Evolutionary conservation across 2,329 filamentous ascomycete genomes (phyloP).

Genomic region (Fusarium liriodendri): DNA sequence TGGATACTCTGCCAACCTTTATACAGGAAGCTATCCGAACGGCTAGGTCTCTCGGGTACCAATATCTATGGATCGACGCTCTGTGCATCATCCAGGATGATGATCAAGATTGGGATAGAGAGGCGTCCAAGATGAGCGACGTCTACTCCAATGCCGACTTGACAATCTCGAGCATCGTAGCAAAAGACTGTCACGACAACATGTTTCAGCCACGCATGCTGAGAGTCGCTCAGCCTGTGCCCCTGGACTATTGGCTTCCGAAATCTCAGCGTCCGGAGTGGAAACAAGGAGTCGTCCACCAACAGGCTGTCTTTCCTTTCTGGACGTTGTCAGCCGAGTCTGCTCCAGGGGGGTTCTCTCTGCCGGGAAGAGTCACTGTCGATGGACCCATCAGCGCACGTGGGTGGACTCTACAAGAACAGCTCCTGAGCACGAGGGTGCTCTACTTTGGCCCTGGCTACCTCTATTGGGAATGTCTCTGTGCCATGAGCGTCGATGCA

Average conservation of each 20-base stretch:
- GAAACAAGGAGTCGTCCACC: neutral
- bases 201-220: neutral
- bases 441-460: neutral
- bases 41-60: neutral
- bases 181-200: neutral
- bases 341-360: neutral
- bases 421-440: neutral
- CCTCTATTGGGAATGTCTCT: neutral
- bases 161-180: neutral
- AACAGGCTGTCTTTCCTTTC: neutral
- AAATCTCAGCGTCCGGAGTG: neutral
- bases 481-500: neutral
- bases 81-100: neutral
- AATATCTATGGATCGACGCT: neutral
- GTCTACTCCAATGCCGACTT: neutral
- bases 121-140: neutral
- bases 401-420: neutral
- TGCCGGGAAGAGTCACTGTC: neutral
- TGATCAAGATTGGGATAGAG: neutral
- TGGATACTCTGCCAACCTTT: neutral
- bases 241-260: neutral
- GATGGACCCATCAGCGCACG: neutral
- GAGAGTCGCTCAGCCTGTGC: neutral
- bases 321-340: neutral
- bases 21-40: neutral